Evolutionary conservation across 441 rosid species (phyloP).

Genomic region (Croton laevigatus): DNA sequence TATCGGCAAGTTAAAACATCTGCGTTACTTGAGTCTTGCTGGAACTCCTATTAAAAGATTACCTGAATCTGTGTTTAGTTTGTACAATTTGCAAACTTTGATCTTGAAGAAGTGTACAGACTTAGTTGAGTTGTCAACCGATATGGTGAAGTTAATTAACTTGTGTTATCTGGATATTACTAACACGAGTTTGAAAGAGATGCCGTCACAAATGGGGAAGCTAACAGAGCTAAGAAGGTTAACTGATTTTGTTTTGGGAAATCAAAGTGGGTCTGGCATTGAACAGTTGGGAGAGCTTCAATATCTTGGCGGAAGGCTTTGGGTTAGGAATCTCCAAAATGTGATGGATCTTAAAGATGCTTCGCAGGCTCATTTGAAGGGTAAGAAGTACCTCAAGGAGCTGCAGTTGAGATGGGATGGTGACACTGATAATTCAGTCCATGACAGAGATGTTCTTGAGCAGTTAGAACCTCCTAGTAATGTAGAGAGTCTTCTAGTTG

Average conservation of each 20-base stretch:
- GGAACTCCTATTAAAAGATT: constrained; percentile 24
- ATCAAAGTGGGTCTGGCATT: constrained; percentile 25
- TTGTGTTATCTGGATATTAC: constrained; percentile 33
- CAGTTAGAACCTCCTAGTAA: constrained; percentile 12
- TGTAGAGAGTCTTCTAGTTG: constrained; percentile 15
- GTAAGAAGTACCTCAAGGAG: constrained; percentile 25
- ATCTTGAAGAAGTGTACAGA: constrained; percentile 22
- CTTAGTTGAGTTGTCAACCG: constrained; percentile 25
- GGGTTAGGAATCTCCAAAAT: constrained; percentile 36
- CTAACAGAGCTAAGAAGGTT: constrained; percentile 26
- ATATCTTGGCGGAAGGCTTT: constrained; percentile 24
- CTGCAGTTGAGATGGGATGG: constrained; percentile 33
- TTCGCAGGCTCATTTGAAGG: constrained; percentile 30
- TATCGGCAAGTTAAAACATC: constrained; percentile 15
- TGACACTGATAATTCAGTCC: constrained; percentile 15
- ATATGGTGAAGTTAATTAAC: constrained; percentile 27
- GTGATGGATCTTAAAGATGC: constrained; percentile 27
- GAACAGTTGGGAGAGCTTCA: constrained; percentile 25
- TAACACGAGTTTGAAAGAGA: constrained; percentile 27
- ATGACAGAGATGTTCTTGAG: constrained; percentile 23
- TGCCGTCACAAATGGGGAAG: constrained; percentile 31
- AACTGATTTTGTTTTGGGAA: constrained; percentile 29
- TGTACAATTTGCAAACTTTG: constrained; percentile 32
- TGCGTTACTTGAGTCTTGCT: constrained; percentile 3
- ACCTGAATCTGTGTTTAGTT: constrained; percentile 26